phyloP scores from a whole-genome alignment of 306 rosid genomes.

The Prosopis cineraria region DNA sequence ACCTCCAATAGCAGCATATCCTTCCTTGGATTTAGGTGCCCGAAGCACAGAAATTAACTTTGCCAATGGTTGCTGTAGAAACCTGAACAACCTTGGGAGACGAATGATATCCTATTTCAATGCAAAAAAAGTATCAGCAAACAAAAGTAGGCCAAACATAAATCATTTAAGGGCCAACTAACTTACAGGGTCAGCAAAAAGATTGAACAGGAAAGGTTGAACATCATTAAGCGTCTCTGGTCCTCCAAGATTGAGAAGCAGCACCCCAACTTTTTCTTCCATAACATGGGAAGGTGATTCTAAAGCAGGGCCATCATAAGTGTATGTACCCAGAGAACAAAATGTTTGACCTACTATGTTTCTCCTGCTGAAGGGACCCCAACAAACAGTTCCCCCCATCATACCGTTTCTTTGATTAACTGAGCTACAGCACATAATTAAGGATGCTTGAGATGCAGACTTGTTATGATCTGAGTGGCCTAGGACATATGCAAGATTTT shows the following conservation, averaged over 20 bases:
- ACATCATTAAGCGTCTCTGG: conserved; percentile 95
- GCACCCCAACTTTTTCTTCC: conserved; percentile 91
- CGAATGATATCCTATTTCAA: conserved; percentile 86
- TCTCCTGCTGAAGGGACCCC: conserved; percentile 42
- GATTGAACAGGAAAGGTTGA: conserved; percentile 92
- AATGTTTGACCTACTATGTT: conserved; percentile 37
- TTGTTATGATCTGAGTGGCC: conserved; percentile 39
- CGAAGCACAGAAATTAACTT: conserved; percentile 80
- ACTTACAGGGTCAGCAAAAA: conserved; percentile 95
- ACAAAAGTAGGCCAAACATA: not conserved
- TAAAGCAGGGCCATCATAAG: conserved; percentile 46
- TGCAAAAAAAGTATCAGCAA: conserved; percentile 1
- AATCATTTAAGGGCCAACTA: not conserved
- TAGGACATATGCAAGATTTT: conserved; percentile 30
- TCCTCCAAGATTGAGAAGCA: conserved; percentile 96
- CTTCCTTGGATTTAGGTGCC: conserved; percentile 98
- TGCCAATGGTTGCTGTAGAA: conserved; percentile 90
- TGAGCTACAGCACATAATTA: conserved; percentile 39
- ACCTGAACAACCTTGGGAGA: conserved; percentile 83
- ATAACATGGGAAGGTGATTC: conserved; percentile 49
- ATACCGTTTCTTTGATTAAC: conserved; percentile 35
- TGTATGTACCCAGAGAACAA: conserved; percentile 52
- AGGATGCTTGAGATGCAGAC: conserved; percentile 46
- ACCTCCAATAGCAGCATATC: conserved; percentile 98
- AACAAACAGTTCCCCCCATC: conserved; percentile 29